Base-by-base conservation (phyloP, 345 rosid species). In the Abelmoschus esculentus region DNA sequence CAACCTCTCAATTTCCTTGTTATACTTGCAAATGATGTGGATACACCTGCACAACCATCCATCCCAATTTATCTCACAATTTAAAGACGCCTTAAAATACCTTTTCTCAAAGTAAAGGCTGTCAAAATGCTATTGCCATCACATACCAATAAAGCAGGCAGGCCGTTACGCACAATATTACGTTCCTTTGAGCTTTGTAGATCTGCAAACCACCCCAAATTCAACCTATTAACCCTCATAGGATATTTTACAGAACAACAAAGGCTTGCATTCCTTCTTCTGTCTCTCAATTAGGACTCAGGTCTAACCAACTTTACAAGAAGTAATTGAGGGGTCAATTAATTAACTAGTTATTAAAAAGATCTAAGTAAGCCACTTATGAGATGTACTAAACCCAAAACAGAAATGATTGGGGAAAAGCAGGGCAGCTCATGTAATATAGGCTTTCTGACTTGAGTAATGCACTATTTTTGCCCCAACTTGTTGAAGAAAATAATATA, bases 151-250 rank as follows among this genome's bases (percentile, higher is more conserved):
- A 93, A 55, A 93, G 91, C 57, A 93, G 74, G 78, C 95, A 86
- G 58, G 96, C 92, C 40, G 93, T 74, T 50, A 78, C 85, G 72
- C 97, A 89, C 3, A 93, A 74, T 70, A 91, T 83, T 72, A 85
- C 89, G 57, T 93, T 93, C 80, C 93, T 81, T 80, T 93, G 91
- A 79, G 97, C 81, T 84, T 93, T 93, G 79, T 83, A 91, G 58
- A 89, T 75, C 98, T 91, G 85, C 76, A 80, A 22, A 69, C n/a
- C 55, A 74, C 14, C 72, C 32, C 66, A 61, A 6, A 29, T 11
- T 10, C 18, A 28, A 47, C 4, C 36, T 12, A 47, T 40, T 31
- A 40, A 15, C 46, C 17, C 3, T 2, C 6, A 34, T 38, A 11
- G 18, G 40, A 69, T 69, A 13, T 40, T 7, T 40, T 5, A 22